Conservation (phyloP, 208 protist genomes). For the Porcisia deanei region DNA sequence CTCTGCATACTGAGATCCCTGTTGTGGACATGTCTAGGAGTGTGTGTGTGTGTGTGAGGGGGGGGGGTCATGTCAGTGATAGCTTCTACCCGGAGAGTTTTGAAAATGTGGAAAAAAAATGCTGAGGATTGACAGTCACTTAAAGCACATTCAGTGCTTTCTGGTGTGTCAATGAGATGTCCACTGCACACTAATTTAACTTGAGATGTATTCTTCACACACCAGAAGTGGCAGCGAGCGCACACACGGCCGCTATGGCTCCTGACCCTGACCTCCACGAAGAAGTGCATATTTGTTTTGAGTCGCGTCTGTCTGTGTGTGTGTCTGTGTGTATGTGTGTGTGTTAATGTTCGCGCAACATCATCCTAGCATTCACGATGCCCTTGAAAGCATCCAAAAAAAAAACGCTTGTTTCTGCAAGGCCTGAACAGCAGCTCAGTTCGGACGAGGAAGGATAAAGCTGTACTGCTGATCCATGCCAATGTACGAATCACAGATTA, state of each 20-base stretch:
- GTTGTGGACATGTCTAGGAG: not conserved
- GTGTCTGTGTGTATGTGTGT: conserved; percentile 4
- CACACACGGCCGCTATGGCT: not conserved
- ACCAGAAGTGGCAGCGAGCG: not conserved
- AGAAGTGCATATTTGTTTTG: not conserved
- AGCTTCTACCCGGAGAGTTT: not conserved
- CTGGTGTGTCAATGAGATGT: not conserved
- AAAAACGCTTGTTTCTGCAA: not conserved
- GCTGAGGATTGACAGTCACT: not conserved
- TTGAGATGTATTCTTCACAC: not conserved
- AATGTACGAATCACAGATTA: conserved; percentile 92
- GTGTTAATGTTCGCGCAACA: not conserved
- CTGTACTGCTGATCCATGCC: conserved; percentile 91
- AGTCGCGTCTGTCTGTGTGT: not conserved
- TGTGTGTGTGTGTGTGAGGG: not conserved
- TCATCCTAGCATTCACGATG: not conserved
- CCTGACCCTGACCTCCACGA: not conserved
- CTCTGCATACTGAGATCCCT: not conserved
- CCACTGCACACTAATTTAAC: not conserved
- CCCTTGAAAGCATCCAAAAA: not conserved
- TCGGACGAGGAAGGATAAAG: conserved; percentile 59
- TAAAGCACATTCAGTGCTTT: not conserved
- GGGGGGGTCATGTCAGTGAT: not conserved
- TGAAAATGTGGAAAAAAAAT: not conserved
- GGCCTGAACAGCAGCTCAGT: not conserved